Base-by-base conservation (phyloP, 2,329 filamentous ascomycete species). In the Hysterium pulicare region DNA sequence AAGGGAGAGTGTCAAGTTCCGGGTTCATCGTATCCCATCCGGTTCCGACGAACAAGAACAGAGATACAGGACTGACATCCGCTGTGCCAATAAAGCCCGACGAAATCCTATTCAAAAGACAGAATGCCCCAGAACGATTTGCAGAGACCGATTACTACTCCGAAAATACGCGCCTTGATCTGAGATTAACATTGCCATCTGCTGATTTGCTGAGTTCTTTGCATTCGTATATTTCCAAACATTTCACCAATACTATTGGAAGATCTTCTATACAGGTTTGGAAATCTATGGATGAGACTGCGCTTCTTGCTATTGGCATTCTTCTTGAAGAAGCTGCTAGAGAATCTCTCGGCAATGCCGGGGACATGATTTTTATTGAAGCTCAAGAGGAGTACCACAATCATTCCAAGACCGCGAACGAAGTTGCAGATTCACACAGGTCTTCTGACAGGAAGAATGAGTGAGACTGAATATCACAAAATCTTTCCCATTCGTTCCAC, bases 201-300 rank as follows among this genome's bases (percentile, higher is more conserved):
- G 83, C 81, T 44, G 83, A 88, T 52, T 70, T 90, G 35, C 70
- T 90, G 41, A 84, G 82, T 60, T 77, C 81, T 0, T 61, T 89
- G 4, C 86, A 90, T 65, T 69, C 69, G 21, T 90, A 90, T 56
- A 62, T 81, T 1, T 82, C 84, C 40, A 76, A 78, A 42, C 86
- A 82, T 61, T 90, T 88, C 66, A 71, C 51, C 1, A 46, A 48
- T 3, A 66, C 57, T 15, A 42, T 47, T 4, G 33, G 45, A 24
- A 32, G 40, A 1, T 48, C 45, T 6, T 42, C 35, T n/a, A 61
- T 53, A 15, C 50, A 53, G 20, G 69, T 74, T 40, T 76, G 73
- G 51, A 69, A 75, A 49, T 86, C 81, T 62, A 80, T 91, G 78
- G 85, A 91, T 58, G 87, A 88, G 69, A 88, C 85, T 11, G 86